These are phyloP conservation scores for Cutaneotrichosporon sp. DNA, from an alignment of 1,284 basidiomycete genomes.

Conservation along the genomic window DNA sequence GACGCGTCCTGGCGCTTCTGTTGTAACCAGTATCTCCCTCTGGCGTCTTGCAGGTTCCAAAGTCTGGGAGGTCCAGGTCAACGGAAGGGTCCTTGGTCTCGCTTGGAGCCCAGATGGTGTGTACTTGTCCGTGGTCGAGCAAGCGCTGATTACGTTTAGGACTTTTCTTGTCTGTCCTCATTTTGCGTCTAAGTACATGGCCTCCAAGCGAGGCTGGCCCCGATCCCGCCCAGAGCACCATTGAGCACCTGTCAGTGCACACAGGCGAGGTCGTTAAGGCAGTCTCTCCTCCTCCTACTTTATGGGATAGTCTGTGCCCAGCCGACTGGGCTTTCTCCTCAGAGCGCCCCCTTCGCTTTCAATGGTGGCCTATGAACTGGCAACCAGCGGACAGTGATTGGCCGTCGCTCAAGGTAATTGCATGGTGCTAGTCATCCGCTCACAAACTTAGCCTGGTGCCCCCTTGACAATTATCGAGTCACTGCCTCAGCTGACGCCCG, in stretches of 20 bases:
- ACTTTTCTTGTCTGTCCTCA: slow-evolving; percentile 28
- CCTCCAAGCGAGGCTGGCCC: neutral
- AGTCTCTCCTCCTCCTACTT: slow-evolving; percentile 7
- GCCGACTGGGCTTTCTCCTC: neutral
- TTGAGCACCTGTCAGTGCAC: slow-evolving; percentile 39
- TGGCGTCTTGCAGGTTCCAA: slow-evolving; percentile 39
- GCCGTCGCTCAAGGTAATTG: slow-evolving; percentile 20
- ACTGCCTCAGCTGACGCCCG: slow-evolving; percentile 34
- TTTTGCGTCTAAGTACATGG: slow-evolving; percentile 12
- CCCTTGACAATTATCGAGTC: slow-evolving; percentile 34
- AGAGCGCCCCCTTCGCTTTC: neutral
- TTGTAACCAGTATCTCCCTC: slow-evolving; percentile 20
- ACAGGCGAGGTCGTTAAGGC: slow-evolving; percentile 27
- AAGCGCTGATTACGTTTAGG: slow-evolving; percentile 19
- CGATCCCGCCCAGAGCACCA: neutral
- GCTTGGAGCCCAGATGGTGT: slow-evolving; percentile 42
- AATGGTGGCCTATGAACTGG: slow-evolving; percentile 19
- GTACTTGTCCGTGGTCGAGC: neutral
- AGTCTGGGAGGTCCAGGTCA: slow-evolving; percentile 37
- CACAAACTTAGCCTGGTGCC: slow-evolving; percentile 29
- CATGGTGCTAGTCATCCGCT: neutral
- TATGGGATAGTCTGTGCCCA: slow-evolving; percentile 3
- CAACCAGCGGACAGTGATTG: slow-evolving; percentile 7
- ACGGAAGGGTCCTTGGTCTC: slow-evolving; percentile 29
- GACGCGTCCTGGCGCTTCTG: neutral